Evolutionary conservation across 257 asterid genomes (phyloP).

Genomic region (Nicotiana tabacum): DNA sequence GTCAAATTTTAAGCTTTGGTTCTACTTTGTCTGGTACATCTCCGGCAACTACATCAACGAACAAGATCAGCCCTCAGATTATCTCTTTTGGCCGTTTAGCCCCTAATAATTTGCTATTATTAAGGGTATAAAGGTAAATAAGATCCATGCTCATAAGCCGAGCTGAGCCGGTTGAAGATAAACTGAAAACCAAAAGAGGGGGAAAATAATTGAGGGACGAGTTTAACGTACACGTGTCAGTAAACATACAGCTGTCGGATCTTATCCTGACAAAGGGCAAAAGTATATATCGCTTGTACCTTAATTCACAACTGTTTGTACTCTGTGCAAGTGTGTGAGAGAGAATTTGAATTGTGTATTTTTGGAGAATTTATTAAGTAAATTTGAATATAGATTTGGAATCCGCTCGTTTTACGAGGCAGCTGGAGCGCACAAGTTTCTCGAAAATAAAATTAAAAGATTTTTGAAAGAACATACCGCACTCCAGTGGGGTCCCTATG

Average conservation of each 20-base stretch:
- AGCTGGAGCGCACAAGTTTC: slow-evolving; percentile 42
- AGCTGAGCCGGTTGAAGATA: neutral
- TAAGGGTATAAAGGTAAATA: neutral
- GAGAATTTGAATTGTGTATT: neutral
- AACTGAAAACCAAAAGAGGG: neutral
- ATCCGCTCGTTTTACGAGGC: slow-evolving; percentile 40
- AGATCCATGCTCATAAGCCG: neutral
- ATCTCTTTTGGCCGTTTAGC: neutral
- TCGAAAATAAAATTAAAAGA: neutral
- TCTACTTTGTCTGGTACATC: slow-evolving; percentile 12
- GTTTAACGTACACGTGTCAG: slow-evolving; percentile 18
- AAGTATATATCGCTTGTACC: slow-evolving; percentile 4
- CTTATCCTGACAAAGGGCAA: slow-evolving; percentile 25
- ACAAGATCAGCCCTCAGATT: slow-evolving; percentile 1
- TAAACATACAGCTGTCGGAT: slow-evolving; percentile 25
- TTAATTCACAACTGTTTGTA: neutral
- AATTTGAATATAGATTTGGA: slow-evolving; percentile 35
- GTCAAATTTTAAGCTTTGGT: neutral
- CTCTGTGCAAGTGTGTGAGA: neutral
- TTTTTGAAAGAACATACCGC: slow-evolving; percentile 7
- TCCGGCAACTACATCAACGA: slow-evolving; percentile 15
- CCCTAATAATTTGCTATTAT: neutral
- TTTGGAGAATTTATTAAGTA: slow-evolving; percentile 18
- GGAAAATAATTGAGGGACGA: slow-evolving; percentile 1
- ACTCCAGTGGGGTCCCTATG: neutral